Evolutionary conservation across 2,329 filamentous ascomycete genomes (phyloP), one percentile per base, ranked within the genome.

Genomic region (Cadophora luteo-olivacea): DNA sequence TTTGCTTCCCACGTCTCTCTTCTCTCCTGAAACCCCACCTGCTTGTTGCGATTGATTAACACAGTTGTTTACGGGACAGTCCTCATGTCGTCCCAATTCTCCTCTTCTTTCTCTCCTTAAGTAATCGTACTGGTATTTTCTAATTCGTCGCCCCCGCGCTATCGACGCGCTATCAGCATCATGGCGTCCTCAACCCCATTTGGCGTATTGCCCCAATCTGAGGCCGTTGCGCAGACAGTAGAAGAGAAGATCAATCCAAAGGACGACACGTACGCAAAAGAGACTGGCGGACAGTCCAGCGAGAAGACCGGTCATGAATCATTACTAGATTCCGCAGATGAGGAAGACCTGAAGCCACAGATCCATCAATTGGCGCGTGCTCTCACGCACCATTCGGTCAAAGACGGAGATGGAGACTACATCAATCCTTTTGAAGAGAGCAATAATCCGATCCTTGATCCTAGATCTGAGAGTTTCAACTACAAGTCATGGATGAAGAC

Each of bases 401-500:
- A 73, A 49, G 67, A 74, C 49, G 45, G 65, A 5, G 24, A 58
- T 5, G 75, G 74, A 32, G 69, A 74, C 5, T 65, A 73, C 48
- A 52, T 73, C 84, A 88, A 88, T 76, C 84, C 86, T 14, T 89
- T 89, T 75, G 71, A 66, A 57, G 80, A 80, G 45, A 80, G 75
- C 12, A 78, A 82, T 48, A 79, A 86, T 69, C 87, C 85, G n/a
- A 80, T 82, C 0, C 76, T 88, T 36, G 86, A 89, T 75, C 86
- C 86, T 3, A 77, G 76, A 63, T 87, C 84, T 4, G 77, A 79
- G 29, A 83, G 85, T 67, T 89, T 89, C 77, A 85, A 81, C 66
- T 82, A 80, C 36, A 83, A 83, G 60, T 81, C 83, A 54, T 91
- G 89, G 89, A 86, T 86, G 68, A 88, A 86, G 80, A 82, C 86